Evolutionary conservation across 2,329 filamentous ascomycete species (phyloP).

Genomic region (Keithomyces neogunnii): DNA sequence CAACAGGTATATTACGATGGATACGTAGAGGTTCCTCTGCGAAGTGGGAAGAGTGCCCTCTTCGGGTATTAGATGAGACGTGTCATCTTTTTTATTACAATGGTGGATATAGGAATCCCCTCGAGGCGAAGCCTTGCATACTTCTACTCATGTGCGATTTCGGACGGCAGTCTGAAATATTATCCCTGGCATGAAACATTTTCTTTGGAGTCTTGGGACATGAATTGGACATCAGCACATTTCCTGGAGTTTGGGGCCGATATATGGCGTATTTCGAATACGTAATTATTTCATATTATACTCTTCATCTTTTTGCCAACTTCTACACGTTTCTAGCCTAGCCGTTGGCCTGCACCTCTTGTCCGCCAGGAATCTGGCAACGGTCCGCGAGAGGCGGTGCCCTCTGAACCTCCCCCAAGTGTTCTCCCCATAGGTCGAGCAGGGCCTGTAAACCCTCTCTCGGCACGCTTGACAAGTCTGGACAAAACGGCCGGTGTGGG

Average conservation of each 20-base stretch:
- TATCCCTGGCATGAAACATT: background rate
- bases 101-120: background rate
- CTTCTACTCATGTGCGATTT: background rate
- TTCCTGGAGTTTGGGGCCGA: too few species aligned
- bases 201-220: too few species aligned
- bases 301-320: background rate
- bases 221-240: too few species aligned
- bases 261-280: too few species aligned
- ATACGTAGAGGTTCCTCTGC: conserved; percentile 22
- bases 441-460: conserved; percentile 44
- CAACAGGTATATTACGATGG: background rate
- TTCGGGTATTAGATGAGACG: conserved; percentile 17
- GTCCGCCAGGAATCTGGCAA: conserved; percentile 57
- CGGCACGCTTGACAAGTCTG: conserved; percentile 48
- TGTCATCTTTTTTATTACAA: background rate
- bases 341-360: conserved; percentile 52
- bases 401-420: conserved; percentile 26
- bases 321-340: conserved; percentile 36
- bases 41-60: conserved; percentile 26
- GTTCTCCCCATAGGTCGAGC: conserved; percentile 24
- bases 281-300: background rate
- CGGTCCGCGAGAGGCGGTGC: conserved; percentile 37
- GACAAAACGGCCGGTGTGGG: conserved; percentile 66
- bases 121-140: too few species aligned
- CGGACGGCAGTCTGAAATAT: background rate